Evolutionary conservation across 192 early-diverging fungal genomes (phyloP).

Genomic region (Linnemannia elongata): DNA sequence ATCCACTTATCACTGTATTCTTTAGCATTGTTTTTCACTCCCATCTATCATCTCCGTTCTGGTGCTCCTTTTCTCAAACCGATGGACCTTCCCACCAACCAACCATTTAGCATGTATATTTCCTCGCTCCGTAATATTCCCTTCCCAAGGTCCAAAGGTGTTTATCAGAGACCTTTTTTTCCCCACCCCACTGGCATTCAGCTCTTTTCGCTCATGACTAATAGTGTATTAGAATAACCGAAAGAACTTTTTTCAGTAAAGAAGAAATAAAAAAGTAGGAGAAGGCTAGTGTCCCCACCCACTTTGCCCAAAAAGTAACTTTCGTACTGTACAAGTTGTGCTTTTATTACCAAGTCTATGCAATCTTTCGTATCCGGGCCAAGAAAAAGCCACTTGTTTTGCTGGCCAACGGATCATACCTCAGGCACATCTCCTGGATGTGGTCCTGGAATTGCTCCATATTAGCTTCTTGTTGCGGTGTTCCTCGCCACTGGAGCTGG

Average conservation of each 20-base stretch:
- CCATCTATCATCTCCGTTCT: too few relatives aligned
- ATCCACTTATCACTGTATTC: background rate
- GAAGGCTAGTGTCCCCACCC: background rate
- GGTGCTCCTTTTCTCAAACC: background rate
- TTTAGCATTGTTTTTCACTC: background rate
- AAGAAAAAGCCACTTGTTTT: slow-evolving; percentile 86
- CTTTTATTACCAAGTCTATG: slow-evolving; percentile 8
- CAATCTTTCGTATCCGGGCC: slow-evolving; percentile 78
- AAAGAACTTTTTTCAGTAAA: background rate
- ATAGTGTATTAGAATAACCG: background rate
- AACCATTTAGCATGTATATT: slow-evolving; percentile 25
- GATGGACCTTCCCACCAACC: background rate
- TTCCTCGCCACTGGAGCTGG: slow-evolving; percentile 21
- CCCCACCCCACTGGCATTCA: background rate
- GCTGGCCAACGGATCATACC: slow-evolving; percentile 77
- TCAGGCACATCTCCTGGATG: slow-evolving; percentile 59
- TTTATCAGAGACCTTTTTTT: background rate
- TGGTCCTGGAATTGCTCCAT: slow-evolving; percentile 41
- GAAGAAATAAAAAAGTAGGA: background rate
- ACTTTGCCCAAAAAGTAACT: background rate
- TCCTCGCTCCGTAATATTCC: slow-evolving; percentile 24
- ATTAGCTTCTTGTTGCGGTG: slow-evolving; percentile 21
- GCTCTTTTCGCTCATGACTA: background rate
- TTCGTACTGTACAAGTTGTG: background rate
- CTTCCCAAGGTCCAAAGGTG: background rate